Conservation (phyloP, 2,329 filamentous ascomycete species). For the Ceratocystis huliohia region DNA sequence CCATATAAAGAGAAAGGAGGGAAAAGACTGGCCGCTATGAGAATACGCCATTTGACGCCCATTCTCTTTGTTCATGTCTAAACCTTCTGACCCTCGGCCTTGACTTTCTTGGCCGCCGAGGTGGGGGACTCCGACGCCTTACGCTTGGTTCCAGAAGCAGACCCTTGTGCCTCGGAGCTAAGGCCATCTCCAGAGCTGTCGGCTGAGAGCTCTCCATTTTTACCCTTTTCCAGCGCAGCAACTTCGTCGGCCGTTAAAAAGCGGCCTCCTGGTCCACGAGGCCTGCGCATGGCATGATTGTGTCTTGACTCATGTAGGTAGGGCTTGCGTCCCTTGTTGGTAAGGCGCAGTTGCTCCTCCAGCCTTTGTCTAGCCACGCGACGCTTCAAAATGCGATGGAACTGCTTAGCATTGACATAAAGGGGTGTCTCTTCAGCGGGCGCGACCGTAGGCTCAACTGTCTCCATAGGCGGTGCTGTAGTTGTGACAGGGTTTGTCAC, state of each 20-base stretch:
- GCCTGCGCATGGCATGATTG: constrained; percentile 94
- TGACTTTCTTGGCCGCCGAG: constrained; percentile 44
- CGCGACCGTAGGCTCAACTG: constrained; percentile 49
- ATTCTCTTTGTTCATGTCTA: constrained; percentile 22
- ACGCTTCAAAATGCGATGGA: constrained; percentile 90
- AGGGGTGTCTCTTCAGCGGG: constrained; percentile 80
- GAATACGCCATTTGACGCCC: neutral
- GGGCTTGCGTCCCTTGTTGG: constrained; percentile 89
- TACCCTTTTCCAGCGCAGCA: constrained; percentile 39
- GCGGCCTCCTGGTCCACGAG: constrained; percentile 81
- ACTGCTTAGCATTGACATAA: constrained; percentile 98
- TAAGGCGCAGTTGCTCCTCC: constrained; percentile 82
- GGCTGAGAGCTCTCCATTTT: constrained; percentile 25
- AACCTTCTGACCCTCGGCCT: constrained; percentile 34
- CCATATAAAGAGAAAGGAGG: neutral
- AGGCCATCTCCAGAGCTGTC: constrained; percentile 22
- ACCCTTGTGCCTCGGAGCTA: constrained; percentile 23
- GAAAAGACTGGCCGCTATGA: neutral
- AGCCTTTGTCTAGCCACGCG: constrained; percentile 85
- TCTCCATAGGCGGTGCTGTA: constrained; percentile 61
- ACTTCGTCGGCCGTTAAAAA: constrained; percentile 97
- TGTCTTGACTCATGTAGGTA: constrained; percentile 96
- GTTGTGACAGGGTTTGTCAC: constrained; percentile 69
- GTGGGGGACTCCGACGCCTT: constrained; percentile 42
- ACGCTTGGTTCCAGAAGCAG: constrained; percentile 41